Percentiles rank a stretch among this genome's conserved stretches.
These are phyloP conservation scores for Aureobasidium sp. DNA, from an alignment of 2,329 filamentous ascomycete genomes.

Conservation along the genomic window DNA sequence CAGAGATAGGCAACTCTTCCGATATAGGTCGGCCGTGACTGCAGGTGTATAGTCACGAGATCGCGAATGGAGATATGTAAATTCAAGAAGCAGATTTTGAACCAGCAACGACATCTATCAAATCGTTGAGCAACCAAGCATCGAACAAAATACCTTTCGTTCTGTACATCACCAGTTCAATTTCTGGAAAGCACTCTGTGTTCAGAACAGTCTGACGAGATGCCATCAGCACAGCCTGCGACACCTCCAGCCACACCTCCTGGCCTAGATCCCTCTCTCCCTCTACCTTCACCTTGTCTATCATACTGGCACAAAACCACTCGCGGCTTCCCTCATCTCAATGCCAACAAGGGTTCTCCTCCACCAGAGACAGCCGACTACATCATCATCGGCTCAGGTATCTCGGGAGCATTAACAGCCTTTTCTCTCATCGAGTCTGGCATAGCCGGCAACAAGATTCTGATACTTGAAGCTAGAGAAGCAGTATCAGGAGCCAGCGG, in stretches of 20 bases:
- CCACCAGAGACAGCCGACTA: slow-evolving; percentile 31
- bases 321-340: slow-evolving; percentile 36
- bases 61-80: too few relatives aligned
- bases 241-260: slow-evolving; percentile 8
- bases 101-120: background rate
- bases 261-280: slow-evolving; percentile 16
- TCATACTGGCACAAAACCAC: slow-evolving; percentile 43
- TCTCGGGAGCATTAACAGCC: slow-evolving; percentile 36
- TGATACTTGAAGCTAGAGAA: slow-evolving; percentile 40
- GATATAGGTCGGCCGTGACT: background rate
- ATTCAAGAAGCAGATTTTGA: too few relatives aligned
- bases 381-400: slow-evolving; percentile 39
- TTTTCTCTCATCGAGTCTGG: slow-evolving; percentile 36
- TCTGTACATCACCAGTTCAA: background rate
- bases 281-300: slow-evolving; percentile 26
- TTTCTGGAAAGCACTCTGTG: background rate
- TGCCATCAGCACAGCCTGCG: slow-evolving; percentile 1
- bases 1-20: background rate
- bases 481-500: slow-evolving; percentile 40
- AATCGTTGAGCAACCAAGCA: background rate
- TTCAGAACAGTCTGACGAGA: background rate
- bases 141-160: background rate
- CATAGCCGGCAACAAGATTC: slow-evolving; percentile 29
- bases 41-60: background rate
- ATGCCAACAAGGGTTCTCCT: slow-evolving; percentile 30